Conservation (phyloP, 2,329 filamentous ascomycete genomes). For the Cryphonectria japonica region DNA sequence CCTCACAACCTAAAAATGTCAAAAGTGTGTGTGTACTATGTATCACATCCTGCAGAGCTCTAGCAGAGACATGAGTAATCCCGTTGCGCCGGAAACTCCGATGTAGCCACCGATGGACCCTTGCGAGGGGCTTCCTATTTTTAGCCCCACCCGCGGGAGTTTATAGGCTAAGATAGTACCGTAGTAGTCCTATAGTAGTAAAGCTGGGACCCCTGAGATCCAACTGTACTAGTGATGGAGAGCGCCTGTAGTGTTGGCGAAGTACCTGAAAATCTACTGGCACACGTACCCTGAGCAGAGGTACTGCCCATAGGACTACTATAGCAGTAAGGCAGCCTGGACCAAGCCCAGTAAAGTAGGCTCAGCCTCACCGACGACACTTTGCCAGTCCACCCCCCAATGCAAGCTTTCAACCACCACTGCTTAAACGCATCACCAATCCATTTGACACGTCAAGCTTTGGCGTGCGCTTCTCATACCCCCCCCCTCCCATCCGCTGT, state of each 20-base stretch:
- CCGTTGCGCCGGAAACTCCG: not conserved
- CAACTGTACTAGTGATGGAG: not conserved
- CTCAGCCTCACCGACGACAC: constrained; percentile 14
- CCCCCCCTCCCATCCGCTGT: no score
- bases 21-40: no score
- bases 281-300: not conserved
- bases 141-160: constrained; percentile 2
- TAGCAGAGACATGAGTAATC: not conserved
- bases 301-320: not conserved
- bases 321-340: not conserved
- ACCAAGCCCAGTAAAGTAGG: not conserved
- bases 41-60: no score
- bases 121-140: not conserved
- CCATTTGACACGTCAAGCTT: not conserved
- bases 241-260: not conserved
- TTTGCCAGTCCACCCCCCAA: constrained; percentile 3
- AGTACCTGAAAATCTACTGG: not conserved
- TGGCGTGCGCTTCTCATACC: not conserved
- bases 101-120: not conserved
- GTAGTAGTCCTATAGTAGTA: not conserved
- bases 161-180: not conserved
- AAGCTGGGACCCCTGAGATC: constrained; percentile 2
- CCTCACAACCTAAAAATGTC: not conserved
- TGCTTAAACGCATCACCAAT: not conserved
- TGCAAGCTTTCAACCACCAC: not conserved